Evolutionary conservation across 1,284 basidiomycete species (phyloP).

Genomic region (Erythrobasidium hasegawianum): DNA sequence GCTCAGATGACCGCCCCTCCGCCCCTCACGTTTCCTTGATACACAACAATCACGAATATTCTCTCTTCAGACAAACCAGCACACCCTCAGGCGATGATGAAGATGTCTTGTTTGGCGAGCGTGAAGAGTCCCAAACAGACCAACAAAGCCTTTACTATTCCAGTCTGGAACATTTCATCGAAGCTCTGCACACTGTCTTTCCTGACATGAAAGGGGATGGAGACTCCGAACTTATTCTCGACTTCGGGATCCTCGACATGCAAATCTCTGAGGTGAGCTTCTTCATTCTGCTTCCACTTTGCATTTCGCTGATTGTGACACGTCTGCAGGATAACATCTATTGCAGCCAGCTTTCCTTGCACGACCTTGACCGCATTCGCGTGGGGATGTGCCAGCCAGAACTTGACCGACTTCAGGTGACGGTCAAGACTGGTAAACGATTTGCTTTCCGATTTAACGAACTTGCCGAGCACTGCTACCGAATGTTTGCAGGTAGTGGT

Average conservation of each 20-base stretch:
- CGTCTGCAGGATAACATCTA: slow-evolving; percentile 43
- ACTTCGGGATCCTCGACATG: slow-evolving; percentile 31
- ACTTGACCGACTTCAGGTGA: slow-evolving; percentile 38
- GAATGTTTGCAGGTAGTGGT: slow-evolving; percentile 23
- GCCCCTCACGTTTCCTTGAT: slow-evolving; percentile 31
- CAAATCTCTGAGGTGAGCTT: slow-evolving; percentile 28
- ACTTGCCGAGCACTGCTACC: slow-evolving; percentile 41
- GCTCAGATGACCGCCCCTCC: background rate
- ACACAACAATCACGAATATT: slow-evolving; percentile 17
- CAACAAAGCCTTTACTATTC: slow-evolving; percentile 19
- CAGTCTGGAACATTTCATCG: slow-evolving; percentile 14
- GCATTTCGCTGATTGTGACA: background rate
- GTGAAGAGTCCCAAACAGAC: slow-evolving; percentile 10
- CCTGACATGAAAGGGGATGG: slow-evolving; percentile 27
- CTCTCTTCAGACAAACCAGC: slow-evolving; percentile 27
- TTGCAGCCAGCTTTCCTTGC: slow-evolving; percentile 37
- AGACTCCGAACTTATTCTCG: slow-evolving; percentile 30
- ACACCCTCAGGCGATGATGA: slow-evolving; percentile 28
- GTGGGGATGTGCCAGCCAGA: slow-evolving; percentile 42
- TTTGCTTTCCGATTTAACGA: slow-evolving; percentile 44
- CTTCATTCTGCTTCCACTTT: background rate
- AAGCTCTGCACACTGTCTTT: slow-evolving; percentile 14
- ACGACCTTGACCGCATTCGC: slow-evolving; percentile 44
- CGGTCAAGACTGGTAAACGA: slow-evolving; percentile 31
- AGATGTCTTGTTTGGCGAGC: slow-evolving; percentile 5